Conservation (phyloP, 2,329 filamentous ascomycete species). For the Ascocoryne sarcoides region DNA sequence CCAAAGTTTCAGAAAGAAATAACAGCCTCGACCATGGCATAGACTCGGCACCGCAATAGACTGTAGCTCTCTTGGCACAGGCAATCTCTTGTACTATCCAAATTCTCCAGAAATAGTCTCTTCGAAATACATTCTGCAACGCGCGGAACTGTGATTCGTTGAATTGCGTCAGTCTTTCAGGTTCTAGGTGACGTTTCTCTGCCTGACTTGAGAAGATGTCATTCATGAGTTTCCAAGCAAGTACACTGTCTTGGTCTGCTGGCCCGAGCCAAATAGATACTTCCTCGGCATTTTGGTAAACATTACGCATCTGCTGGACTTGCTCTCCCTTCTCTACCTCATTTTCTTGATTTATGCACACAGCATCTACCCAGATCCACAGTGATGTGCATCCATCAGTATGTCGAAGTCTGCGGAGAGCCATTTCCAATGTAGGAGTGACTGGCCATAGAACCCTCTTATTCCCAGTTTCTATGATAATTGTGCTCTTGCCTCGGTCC, state of each 20-base stretch:
- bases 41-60: constrained; percentile 6
- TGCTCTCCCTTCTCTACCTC: too few relatives aligned
- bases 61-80: constrained; percentile 1
- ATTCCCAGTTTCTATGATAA: constrained; percentile 3
- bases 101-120: constrained; percentile 11
- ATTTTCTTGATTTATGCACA: too few relatives aligned
- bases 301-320: too few relatives aligned
- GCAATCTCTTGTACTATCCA: constrained; percentile 11
- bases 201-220: neutral
- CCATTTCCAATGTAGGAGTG: constrained; percentile 4
- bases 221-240: neutral
- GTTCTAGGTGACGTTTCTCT: too few relatives aligned
- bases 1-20: too few relatives aligned
- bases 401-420: constrained; percentile 6
- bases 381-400: too few relatives aligned
- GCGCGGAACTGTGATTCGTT: constrained; percentile 4
- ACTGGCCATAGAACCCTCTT: neutral
- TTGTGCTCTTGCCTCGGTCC: neutral
- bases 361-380: too few relatives aligned
- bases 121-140: constrained; percentile 4
- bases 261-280: neutral
- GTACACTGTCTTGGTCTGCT: neutral
- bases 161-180: neutral
- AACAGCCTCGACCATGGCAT: too few relatives aligned
- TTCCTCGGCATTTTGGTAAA: neutral